A percentile compares a stretch with the other conserved stretches of the same genome.
Conservation (phyloP, 331 rosid genomes). For the Saraca asoca region DNA sequence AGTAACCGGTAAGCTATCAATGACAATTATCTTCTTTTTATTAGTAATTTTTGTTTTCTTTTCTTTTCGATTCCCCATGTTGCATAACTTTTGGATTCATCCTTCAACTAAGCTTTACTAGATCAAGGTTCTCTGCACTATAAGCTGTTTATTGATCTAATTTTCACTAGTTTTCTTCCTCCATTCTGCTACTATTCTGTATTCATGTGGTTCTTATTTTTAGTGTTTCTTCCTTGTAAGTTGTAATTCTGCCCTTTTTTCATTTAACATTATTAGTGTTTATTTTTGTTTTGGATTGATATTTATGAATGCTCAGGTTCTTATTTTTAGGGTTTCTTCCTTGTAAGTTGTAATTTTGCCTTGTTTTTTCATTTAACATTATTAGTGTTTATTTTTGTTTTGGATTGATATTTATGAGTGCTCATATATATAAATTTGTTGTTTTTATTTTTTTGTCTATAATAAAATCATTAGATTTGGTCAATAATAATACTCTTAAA, state of each 20-base stretch:
- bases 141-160: constrained; percentile 49
- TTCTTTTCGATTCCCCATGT: too few species aligned
- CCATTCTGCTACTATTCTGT: not conserved
- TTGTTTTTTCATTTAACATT: too few species aligned
- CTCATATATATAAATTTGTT: not conserved
- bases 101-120: constrained; percentile 31
- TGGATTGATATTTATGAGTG: too few species aligned
- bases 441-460: constrained; percentile 12
- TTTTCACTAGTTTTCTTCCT: constrained; percentile 1
- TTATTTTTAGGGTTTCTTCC: too few species aligned
- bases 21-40: too few species aligned
- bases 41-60: too few species aligned
- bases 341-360: too few species aligned
- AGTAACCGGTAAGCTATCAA: too few species aligned
- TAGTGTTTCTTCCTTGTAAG: constrained; percentile 16
- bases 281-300: not conserved
- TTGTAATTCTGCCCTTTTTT: too few species aligned
- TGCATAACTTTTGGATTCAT: constrained; percentile 6
- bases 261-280: not conserved
- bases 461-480: too few species aligned
- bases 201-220: not conserved
- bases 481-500: too few species aligned
- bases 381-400: too few species aligned
- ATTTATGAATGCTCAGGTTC: not conserved
- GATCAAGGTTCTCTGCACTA: constrained; percentile 66